Base-by-base conservation (phyloP, 2,329 filamentous ascomycete genomes). In the Apiospora kogelbergensis region DNA sequence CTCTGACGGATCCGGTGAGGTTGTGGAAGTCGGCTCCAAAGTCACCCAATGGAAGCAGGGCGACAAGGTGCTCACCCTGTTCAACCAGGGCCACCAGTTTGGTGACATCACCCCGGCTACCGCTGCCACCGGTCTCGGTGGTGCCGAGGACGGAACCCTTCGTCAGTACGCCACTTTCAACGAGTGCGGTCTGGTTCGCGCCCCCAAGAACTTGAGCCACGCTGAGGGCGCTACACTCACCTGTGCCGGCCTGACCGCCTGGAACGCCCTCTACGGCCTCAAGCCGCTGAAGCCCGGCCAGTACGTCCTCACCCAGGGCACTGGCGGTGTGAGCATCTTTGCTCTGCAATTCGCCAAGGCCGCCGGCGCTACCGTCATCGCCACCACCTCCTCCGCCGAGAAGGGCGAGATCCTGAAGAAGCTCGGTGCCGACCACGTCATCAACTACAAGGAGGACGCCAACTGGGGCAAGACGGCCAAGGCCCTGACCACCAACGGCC, bases 301-400 rank as follows among this genome's bases (percentile, higher is more conserved):
- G 70, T 83, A 78, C 73, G 89, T 93, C 3, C 83, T 93, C 42
- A 89, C 89, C 1, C 89, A 92, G 78, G 91, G 90, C n/a, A 92
- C 90, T 0, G 90, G 91, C 24, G 90, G 90, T 69, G 90, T 93
- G 9, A 88, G 85, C 71, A 84, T 92, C 70, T 91, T 91, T 69
- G 90, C 85, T 3, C 77, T 92, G n/a, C 90, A 80, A 79, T 85
- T 86, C 71, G 84, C 84, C 67, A 84, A 84, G 74, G 83, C 82
- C 1, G 83, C 82, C 4, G 84, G 84, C 60, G 84, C 84, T 6
- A 81, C 71, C 10, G 84, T 86, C 70, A 83, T 86, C 67, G 83
- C 84, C 41, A 86, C 84, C 2, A 86, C 84, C 0, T 81, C 80
- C 24, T 82, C 82, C 10, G 74, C 75, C 40, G 81, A 79, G n/a